Evolutionary conservation across 108 stramenopile genomes (phyloP).

Genomic region (Cyclotella atomus): DNA sequence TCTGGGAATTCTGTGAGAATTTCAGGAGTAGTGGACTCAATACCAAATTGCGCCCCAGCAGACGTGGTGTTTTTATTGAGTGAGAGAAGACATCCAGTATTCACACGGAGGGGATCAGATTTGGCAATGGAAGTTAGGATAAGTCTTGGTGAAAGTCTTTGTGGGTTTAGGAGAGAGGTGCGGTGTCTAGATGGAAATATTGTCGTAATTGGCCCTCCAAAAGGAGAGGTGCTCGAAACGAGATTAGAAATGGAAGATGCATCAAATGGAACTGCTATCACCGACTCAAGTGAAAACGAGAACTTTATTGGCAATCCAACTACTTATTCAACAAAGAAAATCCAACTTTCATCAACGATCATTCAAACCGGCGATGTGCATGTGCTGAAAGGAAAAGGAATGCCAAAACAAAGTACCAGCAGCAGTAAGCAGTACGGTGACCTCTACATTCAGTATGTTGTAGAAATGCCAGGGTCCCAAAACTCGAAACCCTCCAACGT

Average conservation of each 20-base stretch:
- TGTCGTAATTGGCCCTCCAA: slow-evolving; percentile 44
- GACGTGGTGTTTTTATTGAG: slow-evolving; percentile 75
- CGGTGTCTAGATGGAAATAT: slow-evolving; percentile 61
- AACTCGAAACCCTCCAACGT: slow-evolving; percentile 10
- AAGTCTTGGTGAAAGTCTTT: slow-evolving; percentile 66
- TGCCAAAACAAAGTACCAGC: slow-evolving; percentile 60
- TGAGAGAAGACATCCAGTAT: slow-evolving; percentile 58
- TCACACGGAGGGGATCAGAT: slow-evolving; percentile 76
- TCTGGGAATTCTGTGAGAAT: slow-evolving; percentile 66
- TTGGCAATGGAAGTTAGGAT: slow-evolving; percentile 76
- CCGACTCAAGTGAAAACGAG: neutral
- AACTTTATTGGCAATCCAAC: neutral
- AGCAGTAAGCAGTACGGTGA: slow-evolving; percentile 59
- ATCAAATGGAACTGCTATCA: too few species aligned
- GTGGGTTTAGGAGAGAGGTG: slow-evolving; percentile 57
- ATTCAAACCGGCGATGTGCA: slow-evolving; percentile 81
- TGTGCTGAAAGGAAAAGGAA: slow-evolving; percentile 80
- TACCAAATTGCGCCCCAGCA: slow-evolving; percentile 61
- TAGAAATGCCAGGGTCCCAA: slow-evolving; percentile 59
- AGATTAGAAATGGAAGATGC: slow-evolving; percentile 10
- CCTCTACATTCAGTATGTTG: slow-evolving; percentile 83
- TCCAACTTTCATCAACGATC: slow-evolving; percentile 28
- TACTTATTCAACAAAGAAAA: neutral
- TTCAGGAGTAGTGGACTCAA: slow-evolving; percentile 72
- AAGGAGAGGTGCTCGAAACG: slow-evolving; percentile 10